These are phyloP conservation scores for Beauveria varroae DNA, from an alignment of 2,329 filamentous ascomycete species.

Conservation along the genomic window DNA sequence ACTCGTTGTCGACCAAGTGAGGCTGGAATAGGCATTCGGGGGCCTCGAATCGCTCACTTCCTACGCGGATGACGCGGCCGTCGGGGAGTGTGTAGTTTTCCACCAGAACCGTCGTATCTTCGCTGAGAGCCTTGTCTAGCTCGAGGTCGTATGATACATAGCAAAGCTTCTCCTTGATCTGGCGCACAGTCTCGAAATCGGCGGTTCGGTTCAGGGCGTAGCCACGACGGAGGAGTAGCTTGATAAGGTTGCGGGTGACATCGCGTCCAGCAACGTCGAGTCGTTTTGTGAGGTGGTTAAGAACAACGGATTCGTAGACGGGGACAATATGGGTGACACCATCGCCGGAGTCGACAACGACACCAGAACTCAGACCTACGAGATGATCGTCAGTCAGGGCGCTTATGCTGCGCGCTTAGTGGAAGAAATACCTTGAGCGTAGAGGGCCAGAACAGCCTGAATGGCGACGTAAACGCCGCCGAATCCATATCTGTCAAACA, in stretches of 20 bases:
- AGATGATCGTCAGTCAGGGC: constrained; percentile 7
- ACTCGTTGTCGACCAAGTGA: constrained; percentile 94
- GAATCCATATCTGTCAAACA: constrained; percentile 97
- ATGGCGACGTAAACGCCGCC: constrained; percentile 97
- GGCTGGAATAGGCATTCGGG: constrained; percentile 98
- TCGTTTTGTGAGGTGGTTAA: constrained; percentile 91
- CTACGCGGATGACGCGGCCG: constrained; percentile 90
- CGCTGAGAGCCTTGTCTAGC: constrained; percentile 88
- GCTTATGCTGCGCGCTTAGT: neutral
- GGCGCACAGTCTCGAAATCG: constrained; percentile 96
- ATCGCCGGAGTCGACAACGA: constrained; percentile 98
- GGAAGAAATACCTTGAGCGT: constrained; percentile 70
- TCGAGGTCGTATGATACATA: constrained; percentile 98
- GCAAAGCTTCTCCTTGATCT: constrained; percentile 99
- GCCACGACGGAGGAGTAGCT: constrained; percentile 82
- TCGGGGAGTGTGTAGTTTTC: constrained; percentile 97
- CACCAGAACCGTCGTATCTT: constrained; percentile 94
- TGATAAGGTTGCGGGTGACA: constrained; percentile 97
- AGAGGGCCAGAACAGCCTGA: constrained; percentile 90
- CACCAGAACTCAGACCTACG: constrained; percentile 75
- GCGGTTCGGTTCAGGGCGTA: constrained; percentile 97
- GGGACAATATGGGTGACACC: constrained; percentile 98
- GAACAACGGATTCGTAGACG: constrained; percentile 94
- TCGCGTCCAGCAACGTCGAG: constrained; percentile 94
- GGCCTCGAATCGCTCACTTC: constrained; percentile 94